Evolutionary conservation across 345 rosid species (phyloP).

Genomic region (Litchi chinensis): DNA sequence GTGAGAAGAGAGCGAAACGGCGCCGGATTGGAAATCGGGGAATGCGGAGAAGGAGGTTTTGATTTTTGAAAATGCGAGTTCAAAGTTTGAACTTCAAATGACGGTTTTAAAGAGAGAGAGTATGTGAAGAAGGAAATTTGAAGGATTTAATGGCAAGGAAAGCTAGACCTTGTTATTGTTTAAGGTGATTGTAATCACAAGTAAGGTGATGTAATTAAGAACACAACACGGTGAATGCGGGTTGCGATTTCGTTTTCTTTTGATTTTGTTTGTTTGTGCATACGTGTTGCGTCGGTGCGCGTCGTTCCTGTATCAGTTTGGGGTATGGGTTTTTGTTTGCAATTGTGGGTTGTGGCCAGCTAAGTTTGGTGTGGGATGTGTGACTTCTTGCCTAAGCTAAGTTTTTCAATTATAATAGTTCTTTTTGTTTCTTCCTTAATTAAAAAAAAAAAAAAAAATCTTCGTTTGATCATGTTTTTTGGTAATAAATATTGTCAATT

Average conservation of each 20-base stretch:
- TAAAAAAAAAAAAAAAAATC: too few species aligned
- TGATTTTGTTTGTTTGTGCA: neutral
- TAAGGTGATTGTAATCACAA: neutral
- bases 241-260: neutral
- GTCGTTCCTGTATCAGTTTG: neutral
- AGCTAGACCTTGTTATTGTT: neutral
- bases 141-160: neutral
- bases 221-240: neutral
- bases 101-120: neutral
- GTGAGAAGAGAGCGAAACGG: neutral
- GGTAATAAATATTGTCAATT: neutral
- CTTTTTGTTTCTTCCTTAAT: too few species aligned
- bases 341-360: neutral
- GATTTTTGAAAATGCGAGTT: too few species aligned
- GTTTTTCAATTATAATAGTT: too few species aligned
- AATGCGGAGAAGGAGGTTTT: neutral
- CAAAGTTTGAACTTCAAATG: neutral
- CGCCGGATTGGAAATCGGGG: neutral
- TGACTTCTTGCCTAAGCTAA: neutral
- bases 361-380: neutral
- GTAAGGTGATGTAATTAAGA: neutral
- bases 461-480: too few species aligned
- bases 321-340: neutral
- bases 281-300: neutral
- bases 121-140: neutral